Conservation (phyloP, 495 filamentous ascomycete genomes). For the Aspergillus heteromorphus region DNA sequence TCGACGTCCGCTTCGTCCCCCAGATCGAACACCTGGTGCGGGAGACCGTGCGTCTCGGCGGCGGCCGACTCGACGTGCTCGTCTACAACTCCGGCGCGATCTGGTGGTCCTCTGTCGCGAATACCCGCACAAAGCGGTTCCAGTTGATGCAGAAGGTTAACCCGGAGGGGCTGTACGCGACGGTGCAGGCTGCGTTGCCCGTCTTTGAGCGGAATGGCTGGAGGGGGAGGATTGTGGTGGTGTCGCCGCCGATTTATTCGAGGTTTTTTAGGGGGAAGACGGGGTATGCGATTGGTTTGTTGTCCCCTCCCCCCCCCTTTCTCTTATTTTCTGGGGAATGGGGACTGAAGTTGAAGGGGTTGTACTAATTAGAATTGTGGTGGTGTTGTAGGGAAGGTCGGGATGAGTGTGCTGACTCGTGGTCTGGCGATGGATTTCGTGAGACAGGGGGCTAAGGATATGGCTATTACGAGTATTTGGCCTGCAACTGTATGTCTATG, state of each 20-base stretch:
- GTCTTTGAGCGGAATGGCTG: slow-evolving; percentile 48
- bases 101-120: slow-evolving; percentile 73
- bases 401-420: slow-evolving; percentile 76
- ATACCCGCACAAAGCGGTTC: slow-evolving; percentile 73
- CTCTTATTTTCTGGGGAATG: not conserved
- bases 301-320: too few species aligned
- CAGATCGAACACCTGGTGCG: slow-evolving; percentile 60
- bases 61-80: slow-evolving; percentile 59
- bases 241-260: slow-evolving; percentile 79
- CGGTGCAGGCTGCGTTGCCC: slow-evolving; percentile 62
- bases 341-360: not conserved
- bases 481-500: slow-evolving; percentile 58
- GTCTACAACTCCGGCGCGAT: slow-evolving; percentile 85
- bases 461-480: slow-evolving; percentile 82
- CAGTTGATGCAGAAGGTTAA: slow-evolving; percentile 81
- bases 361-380: not conserved
- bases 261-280: slow-evolving; percentile 84
- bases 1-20: slow-evolving; percentile 61
- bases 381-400: slow-evolving; percentile 55
- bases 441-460: slow-evolving; percentile 55
- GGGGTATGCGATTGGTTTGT: slow-evolving; percentile 71
- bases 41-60: slow-evolving; percentile 56
- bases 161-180: slow-evolving; percentile 59
- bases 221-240: slow-evolving; percentile 67
- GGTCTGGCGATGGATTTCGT: slow-evolving; percentile 81